A percentile compares a stretch with the other conserved stretches of the same genome.
Conservation (phyloP, 768 basidiomycete genomes). For the Filobasidium wieringae region DNA sequence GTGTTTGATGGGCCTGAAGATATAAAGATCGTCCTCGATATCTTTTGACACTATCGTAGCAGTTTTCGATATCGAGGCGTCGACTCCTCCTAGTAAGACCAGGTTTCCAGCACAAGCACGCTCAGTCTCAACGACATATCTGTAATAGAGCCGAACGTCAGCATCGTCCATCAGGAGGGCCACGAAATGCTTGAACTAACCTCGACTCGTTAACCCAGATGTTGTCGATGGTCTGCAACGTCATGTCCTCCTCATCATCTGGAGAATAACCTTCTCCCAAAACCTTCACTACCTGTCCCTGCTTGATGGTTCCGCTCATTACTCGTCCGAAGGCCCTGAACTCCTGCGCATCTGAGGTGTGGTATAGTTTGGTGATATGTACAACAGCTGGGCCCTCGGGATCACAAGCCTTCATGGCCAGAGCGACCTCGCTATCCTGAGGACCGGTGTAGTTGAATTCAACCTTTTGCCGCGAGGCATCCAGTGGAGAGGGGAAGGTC, state of each 20-base stretch:
- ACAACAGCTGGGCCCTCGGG: slow-evolving; percentile 81
- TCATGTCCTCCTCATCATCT: slow-evolving; percentile 99
- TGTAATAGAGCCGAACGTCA: slow-evolving; percentile 32
- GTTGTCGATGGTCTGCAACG: slow-evolving; percentile 66
- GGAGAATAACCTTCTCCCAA: slow-evolving; percentile 94
- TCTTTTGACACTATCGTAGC: slow-evolving; percentile 65
- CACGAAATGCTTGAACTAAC: slow-evolving; percentile 42
- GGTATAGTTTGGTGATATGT: slow-evolving; percentile 86
- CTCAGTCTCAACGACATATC: slow-evolving; percentile 81
- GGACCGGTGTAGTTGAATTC: slow-evolving; percentile 81
- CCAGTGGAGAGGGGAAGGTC: slow-evolving; percentile 60
- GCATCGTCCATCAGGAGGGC: background rate
- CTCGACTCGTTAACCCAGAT: slow-evolving; percentile 85
- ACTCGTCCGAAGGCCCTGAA: slow-evolving; percentile 94
- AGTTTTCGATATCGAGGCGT: slow-evolving; percentile 86
- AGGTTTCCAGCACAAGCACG: slow-evolving; percentile 85
- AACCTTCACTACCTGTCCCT: slow-evolving; percentile 81
- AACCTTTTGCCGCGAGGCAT: slow-evolving; percentile 44
- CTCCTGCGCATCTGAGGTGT: slow-evolving; percentile 89
- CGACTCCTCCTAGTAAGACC: slow-evolving; percentile 82
- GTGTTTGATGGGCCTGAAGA: slow-evolving; percentile 91
- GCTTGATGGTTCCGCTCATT: slow-evolving; percentile 74
- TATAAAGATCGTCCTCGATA: slow-evolving; percentile 66
- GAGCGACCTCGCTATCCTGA: slow-evolving; percentile 63
- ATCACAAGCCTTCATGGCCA: slow-evolving; percentile 70